phyloP scores from a whole-genome alignment of 2,329 filamentous ascomycete genomes.

The Stachybotrys elegans region DNA sequence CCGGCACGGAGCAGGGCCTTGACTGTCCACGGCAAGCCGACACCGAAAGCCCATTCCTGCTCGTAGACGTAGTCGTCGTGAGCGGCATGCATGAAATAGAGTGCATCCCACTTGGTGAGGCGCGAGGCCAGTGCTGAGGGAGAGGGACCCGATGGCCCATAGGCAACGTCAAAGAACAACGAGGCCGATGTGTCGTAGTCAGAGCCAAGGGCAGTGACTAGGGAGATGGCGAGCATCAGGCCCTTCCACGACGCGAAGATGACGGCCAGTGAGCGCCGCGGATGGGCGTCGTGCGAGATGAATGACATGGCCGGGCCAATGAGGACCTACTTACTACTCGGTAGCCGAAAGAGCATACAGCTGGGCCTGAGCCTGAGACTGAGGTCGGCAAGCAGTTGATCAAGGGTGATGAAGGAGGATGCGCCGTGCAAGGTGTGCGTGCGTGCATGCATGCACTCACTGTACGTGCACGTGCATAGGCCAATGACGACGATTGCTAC shows the following conservation, averaged over 20 bases:
- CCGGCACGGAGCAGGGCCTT: conserved; percentile 16
- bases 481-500: no score
- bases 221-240: conserved; percentile 58
- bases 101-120: conserved; percentile 73
- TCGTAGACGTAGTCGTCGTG: conserved; percentile 65
- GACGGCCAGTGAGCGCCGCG: conserved; percentile 18
- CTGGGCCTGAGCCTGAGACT: no score
- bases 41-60: conserved; percentile 81
- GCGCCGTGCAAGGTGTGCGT: no score
- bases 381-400: no score
- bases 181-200: conserved; percentile 77
- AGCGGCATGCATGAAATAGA: conserved; percentile 66
- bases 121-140: conserved; percentile 46
- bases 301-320: no score
- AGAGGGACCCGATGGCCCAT: conserved; percentile 31
- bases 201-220: conserved; percentile 45
- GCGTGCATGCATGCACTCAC: no score
- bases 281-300: conserved; percentile 10
- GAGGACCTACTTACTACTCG: no score
- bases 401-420: no score
- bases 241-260: conserved; percentile 63
- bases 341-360: no score
- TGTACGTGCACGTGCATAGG: no score
- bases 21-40: conserved; percentile 31
- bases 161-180: conserved; percentile 32